Evolutionary conservation across 179 eudicot species (phyloP), one percentile per base, ranked within the genome.

Genomic region (Pouteria campechiana): DNA sequence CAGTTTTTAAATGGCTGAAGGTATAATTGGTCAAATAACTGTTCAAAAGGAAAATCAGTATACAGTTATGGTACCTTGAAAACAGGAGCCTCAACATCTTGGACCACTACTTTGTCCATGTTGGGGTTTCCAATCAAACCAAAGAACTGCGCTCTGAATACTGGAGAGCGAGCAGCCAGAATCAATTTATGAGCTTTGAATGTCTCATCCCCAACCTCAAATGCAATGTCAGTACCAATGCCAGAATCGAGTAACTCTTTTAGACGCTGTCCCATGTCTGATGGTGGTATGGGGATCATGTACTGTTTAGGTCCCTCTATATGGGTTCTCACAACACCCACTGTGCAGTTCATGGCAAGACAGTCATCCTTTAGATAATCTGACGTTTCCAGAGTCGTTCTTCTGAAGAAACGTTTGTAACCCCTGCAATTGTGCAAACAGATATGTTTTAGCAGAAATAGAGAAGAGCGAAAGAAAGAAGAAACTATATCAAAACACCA

Each of bases 111-210:
- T 53, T 68, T 52, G 11, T 74, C 77, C 65, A 57, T 41, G 46
- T 74, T 54, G 2, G 83, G 69, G 38, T 82, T 56, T 31, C 96
- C 89, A 44, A 84, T 55, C 44, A 76, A 85, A 25, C 97, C 97
- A 61, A 59, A 88, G 64, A 88, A 88, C 53, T 88, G 97, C 22
- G 97, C 93, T 72, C 67, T 76, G 46, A 82, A 86, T 12, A 86
- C 93, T 62, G 96, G 96, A 48, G 96, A 86, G 48, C 96, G 86
- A 24, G 96, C 85, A 44, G 96, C 96, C 38, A 86, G 89, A 40
- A 86, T 73, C 72, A 86, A 43, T 48, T 79, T 86, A 66, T 86
- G 96, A 50, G 93, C 96, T 63, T 72, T 82, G 43, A 76, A 82
- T 7, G 56, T 68, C 70, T 82, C 89, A 7, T 74, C 83, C 9